Percentiles rank a stretch among this genome's conserved stretches.
These are phyloP conservation scores for Clonostachys solani DNA, from an alignment of 2,329 filamentous ascomycete species.

Conservation along the genomic window DNA sequence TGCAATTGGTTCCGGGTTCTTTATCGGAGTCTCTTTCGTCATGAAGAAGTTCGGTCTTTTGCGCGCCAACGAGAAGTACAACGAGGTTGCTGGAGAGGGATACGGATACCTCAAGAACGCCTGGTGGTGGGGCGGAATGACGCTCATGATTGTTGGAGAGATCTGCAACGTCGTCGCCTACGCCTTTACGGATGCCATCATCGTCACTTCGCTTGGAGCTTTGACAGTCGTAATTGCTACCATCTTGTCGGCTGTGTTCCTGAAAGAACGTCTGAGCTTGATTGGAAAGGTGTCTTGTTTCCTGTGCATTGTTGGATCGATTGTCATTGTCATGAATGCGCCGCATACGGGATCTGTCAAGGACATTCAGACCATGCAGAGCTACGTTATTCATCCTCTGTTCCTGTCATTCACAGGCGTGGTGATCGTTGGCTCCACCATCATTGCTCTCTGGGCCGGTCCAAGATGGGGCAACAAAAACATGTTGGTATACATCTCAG, in stretches of 20 bases:
- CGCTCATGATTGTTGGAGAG: conserved; percentile 92
- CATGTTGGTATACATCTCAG: conserved; percentile 95
- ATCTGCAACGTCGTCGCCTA: conserved; percentile 97
- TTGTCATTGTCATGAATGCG: conserved; percentile 93
- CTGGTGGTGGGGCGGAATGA: conserved; percentile 97
- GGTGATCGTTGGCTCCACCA: conserved; percentile 66
- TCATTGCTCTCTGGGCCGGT: conserved; percentile 75
- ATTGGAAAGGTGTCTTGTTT: conserved; percentile 96
- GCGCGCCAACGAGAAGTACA: conserved; percentile 92
- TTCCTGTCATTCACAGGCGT: conserved; percentile 84
- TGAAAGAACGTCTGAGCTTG: conserved; percentile 93
- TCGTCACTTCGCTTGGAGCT: conserved; percentile 89
- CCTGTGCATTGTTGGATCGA: conserved; percentile 86
- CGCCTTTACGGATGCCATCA: conserved; percentile 91
- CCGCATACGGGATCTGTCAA: conserved; percentile 79
- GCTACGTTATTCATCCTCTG: conserved; percentile 78
- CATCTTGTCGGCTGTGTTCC: conserved; percentile 85
- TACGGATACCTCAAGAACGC: conserved; percentile 95
- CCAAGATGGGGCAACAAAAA: conserved; percentile 92
- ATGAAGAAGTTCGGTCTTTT: conserved; percentile 91
- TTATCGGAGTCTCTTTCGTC: conserved; percentile 94
- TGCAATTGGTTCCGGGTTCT: conserved; percentile 81
- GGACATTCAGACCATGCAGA: conserved; percentile 89
- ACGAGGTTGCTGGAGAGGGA: conserved; percentile 91
- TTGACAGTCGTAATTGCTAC: conserved; percentile 91